These are phyloP conservation scores for Glycyrrhiza uralensis DNA, from an alignment of 306 rosid species.

Conservation along the genomic window DNA sequence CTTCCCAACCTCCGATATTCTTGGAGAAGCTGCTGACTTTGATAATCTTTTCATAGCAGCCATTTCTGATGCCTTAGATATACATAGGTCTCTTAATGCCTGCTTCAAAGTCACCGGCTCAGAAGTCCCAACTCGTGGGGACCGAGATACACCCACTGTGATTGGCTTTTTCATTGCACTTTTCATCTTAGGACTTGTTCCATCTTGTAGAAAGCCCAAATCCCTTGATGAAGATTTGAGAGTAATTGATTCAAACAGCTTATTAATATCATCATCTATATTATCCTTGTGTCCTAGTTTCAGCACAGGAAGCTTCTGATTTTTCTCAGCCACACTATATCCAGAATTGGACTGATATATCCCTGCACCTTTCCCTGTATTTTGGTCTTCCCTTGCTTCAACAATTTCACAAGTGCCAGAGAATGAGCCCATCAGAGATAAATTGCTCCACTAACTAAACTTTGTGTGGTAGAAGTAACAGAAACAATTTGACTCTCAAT, in stretches of 20 bases:
- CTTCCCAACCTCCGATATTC: constrained; percentile 91
- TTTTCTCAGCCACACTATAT: constrained; percentile 29
- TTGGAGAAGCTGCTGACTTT: constrained; percentile 67
- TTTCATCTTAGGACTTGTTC: constrained; percentile 63
- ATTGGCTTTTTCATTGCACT: constrained; percentile 81
- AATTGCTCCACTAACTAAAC: constrained; percentile 22
- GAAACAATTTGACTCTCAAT: constrained; percentile 5
- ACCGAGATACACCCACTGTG: constrained; percentile 59
- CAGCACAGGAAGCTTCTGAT: constrained; percentile 45
- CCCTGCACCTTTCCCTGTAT: constrained; percentile 41
- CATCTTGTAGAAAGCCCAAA: constrained; percentile 47
- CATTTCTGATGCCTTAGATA: constrained; percentile 99
- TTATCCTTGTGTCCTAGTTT: constrained; percentile 65
- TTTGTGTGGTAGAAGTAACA: not conserved
- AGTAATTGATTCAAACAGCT: constrained; percentile 68
- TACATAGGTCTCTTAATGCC: constrained; percentile 83
- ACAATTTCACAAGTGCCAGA: constrained; percentile 86
- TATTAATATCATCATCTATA: constrained; percentile 72
- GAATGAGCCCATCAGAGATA: constrained; percentile 67
- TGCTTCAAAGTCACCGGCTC: constrained; percentile 88
- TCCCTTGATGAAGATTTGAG: constrained; percentile 66
- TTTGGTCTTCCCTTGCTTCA: constrained; percentile 72
- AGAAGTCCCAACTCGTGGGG: constrained; percentile 71
- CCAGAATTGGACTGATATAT: constrained; percentile 31
- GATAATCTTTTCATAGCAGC: constrained; percentile 92